Evolutionary conservation across 2,329 filamentous ascomycete genomes (phyloP).

Genomic region (Fusarium sp.): DNA sequence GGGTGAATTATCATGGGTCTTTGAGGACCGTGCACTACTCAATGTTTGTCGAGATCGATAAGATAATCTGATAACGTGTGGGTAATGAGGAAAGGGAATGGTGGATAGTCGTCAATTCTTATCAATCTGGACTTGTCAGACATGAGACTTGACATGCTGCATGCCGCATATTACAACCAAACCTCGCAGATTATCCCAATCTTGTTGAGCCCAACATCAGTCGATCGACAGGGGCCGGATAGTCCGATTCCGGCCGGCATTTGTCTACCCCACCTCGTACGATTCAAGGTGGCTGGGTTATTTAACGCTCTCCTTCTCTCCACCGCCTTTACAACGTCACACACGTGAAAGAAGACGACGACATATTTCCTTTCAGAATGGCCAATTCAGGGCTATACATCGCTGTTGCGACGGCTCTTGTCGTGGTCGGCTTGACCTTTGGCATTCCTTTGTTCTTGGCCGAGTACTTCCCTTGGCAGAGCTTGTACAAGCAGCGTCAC

Average conservation of each 20-base stretch:
- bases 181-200: background rate
- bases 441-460: conserved; percentile 49
- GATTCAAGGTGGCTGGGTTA: conserved; percentile 10
- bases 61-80: background rate
- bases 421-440: conserved; percentile 41
- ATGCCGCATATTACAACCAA: background rate
- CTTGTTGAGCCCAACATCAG: conserved; percentile 1
- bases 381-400: conserved; percentile 19
- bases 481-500: conserved; percentile 48
- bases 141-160: background rate
- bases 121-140: background rate
- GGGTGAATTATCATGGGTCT: background rate
- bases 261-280: conserved; percentile 34
- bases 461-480: conserved; percentile 53
- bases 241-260: conserved; percentile 39
- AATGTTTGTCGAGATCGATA: background rate
- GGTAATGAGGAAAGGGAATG: too few relatives aligned
- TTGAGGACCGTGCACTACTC: background rate
- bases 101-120: background rate
- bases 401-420: conserved; percentile 24
- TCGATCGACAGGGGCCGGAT: conserved; percentile 25
- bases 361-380: conserved; percentile 24
- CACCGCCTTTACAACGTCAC: conserved; percentile 12
- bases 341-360: background rate
- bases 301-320: conserved; percentile 13